Evolutionary conservation across 306 rosid genomes (phyloP), one percentile per base, ranked within the genome.

Genomic region (Malus fusca): DNA sequence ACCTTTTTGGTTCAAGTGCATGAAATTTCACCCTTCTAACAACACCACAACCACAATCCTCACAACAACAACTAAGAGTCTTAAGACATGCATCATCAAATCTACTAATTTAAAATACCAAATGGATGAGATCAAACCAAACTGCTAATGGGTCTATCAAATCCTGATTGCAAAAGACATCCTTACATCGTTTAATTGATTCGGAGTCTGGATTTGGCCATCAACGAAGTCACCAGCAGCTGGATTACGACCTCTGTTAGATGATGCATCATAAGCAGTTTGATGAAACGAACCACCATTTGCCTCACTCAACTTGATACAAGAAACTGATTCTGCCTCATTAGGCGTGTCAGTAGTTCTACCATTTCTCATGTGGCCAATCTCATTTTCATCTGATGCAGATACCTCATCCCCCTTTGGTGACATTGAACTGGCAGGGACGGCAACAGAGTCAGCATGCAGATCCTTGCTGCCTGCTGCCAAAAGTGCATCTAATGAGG

Each of bases 401-500:
- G 69, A 43, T 68, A 71, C 82, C 78, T 79, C 75, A 31, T 9
- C 67, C 12, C 26, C 59, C 55, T 58, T 72, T 0, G 82, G 69
- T 37, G 79, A 75, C 42, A 28, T 76, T 63, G 77, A 30, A 18
- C 26, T 76, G 4, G 53, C n/a, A 22, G 72, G 51, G 79, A 58
- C 77, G 17, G 76, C 62, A 42, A 75, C 75, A 2, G 85, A 73
- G 23, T 75, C 75, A 69, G 81, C 69, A 79, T 66, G 72, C 73
- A 87, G 78, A 81, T 78, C 86, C 61, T 83, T 83, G 80, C 89
- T 78, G 72, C 87, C 85, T 77, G 83, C 92, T 18, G 82, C 82
- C 83, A 92, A 81, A 75, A 95, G 78, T 52, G 93, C 92, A 81
- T 83, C 83, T 76, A 90, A 81, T 25, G 75, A 71, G 4, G 97